Conservation (phyloP, 1,284 basidiomycete species). For the Taiwanofungus camphoratus region DNA sequence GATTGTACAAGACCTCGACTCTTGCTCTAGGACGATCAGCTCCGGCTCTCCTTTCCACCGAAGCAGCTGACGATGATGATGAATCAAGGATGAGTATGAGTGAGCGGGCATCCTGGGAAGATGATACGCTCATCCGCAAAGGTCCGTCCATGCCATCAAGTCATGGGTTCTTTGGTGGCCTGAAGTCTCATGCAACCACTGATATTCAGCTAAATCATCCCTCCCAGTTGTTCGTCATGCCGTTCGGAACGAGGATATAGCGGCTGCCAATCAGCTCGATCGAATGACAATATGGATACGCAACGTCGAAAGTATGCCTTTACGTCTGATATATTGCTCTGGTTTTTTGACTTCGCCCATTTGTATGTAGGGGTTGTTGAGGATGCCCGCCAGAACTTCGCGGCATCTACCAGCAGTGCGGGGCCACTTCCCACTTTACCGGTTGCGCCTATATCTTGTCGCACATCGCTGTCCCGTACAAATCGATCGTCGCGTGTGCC, state of each 20-base stretch:
- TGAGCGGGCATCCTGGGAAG: conserved; percentile 43
- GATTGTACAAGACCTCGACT: conserved; percentile 50
- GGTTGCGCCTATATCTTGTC: conserved; percentile 47
- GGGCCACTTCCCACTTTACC: conserved; percentile 54
- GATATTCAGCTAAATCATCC: conserved; percentile 36
- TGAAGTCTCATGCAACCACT: too few relatives aligned
- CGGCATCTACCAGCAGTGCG: conserved; percentile 38
- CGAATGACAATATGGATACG: conserved; percentile 73
- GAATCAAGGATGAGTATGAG: conserved; percentile 25
- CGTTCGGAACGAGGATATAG: conserved; percentile 43
- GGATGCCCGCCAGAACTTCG: conserved; percentile 67
- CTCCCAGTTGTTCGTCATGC: conserved; percentile 47
- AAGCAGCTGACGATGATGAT: conserved; percentile 16
- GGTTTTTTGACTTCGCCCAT: conserved; percentile 2
- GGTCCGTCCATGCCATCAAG: conserved; percentile 34
- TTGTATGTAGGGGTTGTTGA: conserved; percentile 65
- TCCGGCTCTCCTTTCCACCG: conserved; percentile 15
- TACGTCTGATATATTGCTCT: conserved; percentile 1
- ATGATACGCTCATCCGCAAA: conserved; percentile 37
- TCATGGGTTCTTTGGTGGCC: too few relatives aligned
- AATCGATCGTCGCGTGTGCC: conserved; percentile 48
- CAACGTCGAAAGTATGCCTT: conserved; percentile 66
- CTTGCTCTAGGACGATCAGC: conserved; percentile 21
- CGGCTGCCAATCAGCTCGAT: conserved; percentile 50
- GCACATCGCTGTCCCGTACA: conserved; percentile 34